Evolutionary conservation across 192 early-diverging fungal species (phyloP).

Genomic region (Backusella parvicylindrica): DNA sequence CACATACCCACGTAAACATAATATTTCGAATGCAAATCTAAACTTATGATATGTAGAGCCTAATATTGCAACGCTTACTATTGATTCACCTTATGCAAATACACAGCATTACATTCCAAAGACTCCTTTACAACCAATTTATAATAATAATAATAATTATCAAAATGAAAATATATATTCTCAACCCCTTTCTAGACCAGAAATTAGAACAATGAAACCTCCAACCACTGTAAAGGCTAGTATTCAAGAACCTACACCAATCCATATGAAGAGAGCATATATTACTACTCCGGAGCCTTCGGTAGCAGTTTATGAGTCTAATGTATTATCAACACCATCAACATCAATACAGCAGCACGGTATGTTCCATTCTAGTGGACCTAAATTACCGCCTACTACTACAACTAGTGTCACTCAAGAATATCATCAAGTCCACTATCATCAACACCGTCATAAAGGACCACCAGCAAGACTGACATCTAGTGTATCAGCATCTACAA

Average conservation of each 20-base stretch:
- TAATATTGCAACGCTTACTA: not conserved
- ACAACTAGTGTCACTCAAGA: not conserved
- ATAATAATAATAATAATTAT: not conserved
- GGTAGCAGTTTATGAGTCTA: not conserved
- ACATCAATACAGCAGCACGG: not conserved
- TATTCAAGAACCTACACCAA: not conserved
- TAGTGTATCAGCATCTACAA: not conserved
- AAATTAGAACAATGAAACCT: constrained; percentile 13
- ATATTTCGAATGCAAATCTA: not conserved
- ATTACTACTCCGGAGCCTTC: not conserved
- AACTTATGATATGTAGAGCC: not conserved
- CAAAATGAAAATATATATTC: constrained; percentile 4
- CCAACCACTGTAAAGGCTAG: constrained; percentile 9
- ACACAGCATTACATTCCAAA: constrained; percentile 7
- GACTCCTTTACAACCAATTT: not conserved
- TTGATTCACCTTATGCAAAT: not conserved
- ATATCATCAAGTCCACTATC: not conserved
- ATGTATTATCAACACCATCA: not conserved
- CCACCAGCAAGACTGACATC: not conserved
- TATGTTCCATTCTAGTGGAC: not conserved
- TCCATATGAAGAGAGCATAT: not conserved
- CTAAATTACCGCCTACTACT: not conserved
- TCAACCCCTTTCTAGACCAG: constrained; percentile 3
- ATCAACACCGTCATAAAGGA: not conserved
- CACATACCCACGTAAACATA: not conserved